Evolutionary conservation across 768 basidiomycete species (phyloP).

Genomic region (Panus rudis): DNA sequence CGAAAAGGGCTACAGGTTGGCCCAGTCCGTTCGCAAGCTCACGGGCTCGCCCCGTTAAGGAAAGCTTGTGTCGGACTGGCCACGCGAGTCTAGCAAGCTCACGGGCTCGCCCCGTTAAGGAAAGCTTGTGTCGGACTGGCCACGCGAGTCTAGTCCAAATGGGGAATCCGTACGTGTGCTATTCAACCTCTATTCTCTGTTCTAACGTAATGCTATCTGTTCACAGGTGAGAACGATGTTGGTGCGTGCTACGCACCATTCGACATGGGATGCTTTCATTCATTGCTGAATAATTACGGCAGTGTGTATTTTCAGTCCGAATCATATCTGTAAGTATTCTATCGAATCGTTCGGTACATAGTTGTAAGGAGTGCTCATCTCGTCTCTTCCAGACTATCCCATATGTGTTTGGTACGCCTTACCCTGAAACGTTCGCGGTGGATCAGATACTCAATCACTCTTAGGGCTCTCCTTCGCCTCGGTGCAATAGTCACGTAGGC

Average conservation of each 20-base stretch:
- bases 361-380: neutral
- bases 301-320: constrained; percentile 64
- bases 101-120: too few relatives aligned
- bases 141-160: too few relatives aligned
- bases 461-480: constrained; percentile 44
- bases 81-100: too few relatives aligned
- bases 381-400: constrained; percentile 13
- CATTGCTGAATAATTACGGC: too few relatives aligned
- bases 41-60: too few relatives aligned
- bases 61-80: too few relatives aligned
- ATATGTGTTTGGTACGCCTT: constrained; percentile 16
- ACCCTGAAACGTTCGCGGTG: neutral
- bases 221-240: constrained; percentile 40
- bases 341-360: neutral
- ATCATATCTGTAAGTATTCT: constrained; percentile 20
- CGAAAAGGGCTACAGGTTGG: too few relatives aligned
- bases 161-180: neutral
- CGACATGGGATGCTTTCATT: neutral
- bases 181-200: too few relatives aligned
- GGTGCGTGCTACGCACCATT: constrained; percentile 30
- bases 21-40: too few relatives aligned
- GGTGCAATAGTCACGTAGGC: constrained; percentile 52
- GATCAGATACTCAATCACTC: neutral
- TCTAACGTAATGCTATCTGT: neutral
- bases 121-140: too few relatives aligned